Conservation (phyloP, 2,329 filamentous ascomycete genomes). For the Ascochyta koolunga region DNA sequence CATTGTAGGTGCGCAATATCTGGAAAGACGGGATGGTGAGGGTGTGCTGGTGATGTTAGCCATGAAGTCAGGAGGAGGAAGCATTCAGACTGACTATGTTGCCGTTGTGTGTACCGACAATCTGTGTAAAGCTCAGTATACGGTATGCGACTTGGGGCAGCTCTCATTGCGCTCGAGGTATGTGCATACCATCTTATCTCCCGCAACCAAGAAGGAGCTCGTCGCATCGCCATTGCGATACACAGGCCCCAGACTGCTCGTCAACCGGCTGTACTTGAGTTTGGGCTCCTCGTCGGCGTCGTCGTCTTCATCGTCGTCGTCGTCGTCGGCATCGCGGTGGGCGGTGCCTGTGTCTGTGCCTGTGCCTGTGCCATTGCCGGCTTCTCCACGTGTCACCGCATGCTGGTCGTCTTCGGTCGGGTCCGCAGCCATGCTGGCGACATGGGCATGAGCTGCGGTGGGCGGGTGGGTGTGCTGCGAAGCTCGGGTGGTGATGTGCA, state of each 20-base stretch:
- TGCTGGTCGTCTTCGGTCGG: conserved; percentile 36
- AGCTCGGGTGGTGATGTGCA: conserved; percentile 32
- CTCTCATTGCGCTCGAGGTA: conserved; percentile 16
- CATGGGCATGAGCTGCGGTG: conserved; percentile 43
- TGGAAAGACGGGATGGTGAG: conserved; percentile 83
- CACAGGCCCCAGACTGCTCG: conserved; percentile 75
- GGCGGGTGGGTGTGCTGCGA: conserved; percentile 20
- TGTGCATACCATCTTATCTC: conserved; percentile 87
- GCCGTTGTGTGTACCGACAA: conserved; percentile 93
- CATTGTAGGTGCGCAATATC: conserved; percentile 83
- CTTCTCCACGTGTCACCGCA: conserved; percentile 8
- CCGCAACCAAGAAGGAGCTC: conserved; percentile 85
- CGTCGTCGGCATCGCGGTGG: conserved; percentile 24
- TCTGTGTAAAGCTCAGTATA: conserved; percentile 58
- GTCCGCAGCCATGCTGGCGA: conserved; percentile 50
- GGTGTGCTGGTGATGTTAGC: conserved; percentile 68
- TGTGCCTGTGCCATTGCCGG: conserved; percentile 5
- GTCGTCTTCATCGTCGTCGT: conserved; percentile 64
- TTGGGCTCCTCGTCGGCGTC: conserved; percentile 93
- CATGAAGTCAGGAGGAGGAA: background rate
- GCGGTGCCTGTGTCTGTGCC: conserved; percentile 13
- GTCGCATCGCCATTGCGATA: conserved; percentile 97
- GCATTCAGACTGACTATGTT: conserved; percentile 75
- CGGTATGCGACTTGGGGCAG: conserved; percentile 68
- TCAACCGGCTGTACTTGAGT: conserved; percentile 90